phyloP scores from a whole-genome alignment of 2,329 filamentous ascomycete species.

The Blastomyces parvus region DNA sequence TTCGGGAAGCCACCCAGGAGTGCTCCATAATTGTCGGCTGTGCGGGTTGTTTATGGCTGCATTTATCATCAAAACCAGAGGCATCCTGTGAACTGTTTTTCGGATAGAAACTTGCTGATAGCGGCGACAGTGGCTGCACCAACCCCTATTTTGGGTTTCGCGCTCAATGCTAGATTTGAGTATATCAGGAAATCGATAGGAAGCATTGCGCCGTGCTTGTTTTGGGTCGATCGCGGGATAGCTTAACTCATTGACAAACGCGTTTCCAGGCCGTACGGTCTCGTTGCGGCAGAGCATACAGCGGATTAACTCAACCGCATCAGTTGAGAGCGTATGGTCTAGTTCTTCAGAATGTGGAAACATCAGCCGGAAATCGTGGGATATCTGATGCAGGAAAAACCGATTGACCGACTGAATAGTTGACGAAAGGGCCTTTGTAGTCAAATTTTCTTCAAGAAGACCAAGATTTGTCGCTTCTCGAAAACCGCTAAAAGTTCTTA shows the following conservation, averaged over 20 bases:
- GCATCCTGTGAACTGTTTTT: constrained; percentile 73
- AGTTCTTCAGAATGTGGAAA: constrained; percentile 53
- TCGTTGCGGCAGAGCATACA: constrained; percentile 85
- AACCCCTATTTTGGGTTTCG: constrained; percentile 79
- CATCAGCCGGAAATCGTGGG: constrained; percentile 63
- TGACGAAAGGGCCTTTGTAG: constrained; percentile 60
- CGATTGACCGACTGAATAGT: constrained; percentile 81
- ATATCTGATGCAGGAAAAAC: constrained; percentile 75
- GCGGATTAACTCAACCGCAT: constrained; percentile 50
- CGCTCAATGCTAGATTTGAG: constrained; percentile 88
- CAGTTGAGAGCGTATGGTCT: constrained; percentile 52
- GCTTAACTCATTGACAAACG: constrained; percentile 74
- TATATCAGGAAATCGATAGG: constrained; percentile 68
- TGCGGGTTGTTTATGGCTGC: constrained; percentile 62
- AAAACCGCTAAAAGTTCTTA: constrained; percentile 79
- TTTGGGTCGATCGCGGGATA: constrained; percentile 57
- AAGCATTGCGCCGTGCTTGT: constrained; percentile 39
- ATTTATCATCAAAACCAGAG: constrained; percentile 81
- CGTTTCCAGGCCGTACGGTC: constrained; percentile 66
- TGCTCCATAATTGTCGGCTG: constrained; percentile 68
- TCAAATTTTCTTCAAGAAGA: constrained; percentile 73
- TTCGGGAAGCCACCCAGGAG: constrained; percentile 81
- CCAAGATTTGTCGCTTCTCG: constrained; percentile 68
- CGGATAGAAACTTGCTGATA: constrained; percentile 82
- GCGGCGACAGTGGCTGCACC: constrained; percentile 82